Evolutionary conservation across 768 basidiomycete genomes (phyloP).

Genomic region (Lyophyllum shimeji): DNA sequence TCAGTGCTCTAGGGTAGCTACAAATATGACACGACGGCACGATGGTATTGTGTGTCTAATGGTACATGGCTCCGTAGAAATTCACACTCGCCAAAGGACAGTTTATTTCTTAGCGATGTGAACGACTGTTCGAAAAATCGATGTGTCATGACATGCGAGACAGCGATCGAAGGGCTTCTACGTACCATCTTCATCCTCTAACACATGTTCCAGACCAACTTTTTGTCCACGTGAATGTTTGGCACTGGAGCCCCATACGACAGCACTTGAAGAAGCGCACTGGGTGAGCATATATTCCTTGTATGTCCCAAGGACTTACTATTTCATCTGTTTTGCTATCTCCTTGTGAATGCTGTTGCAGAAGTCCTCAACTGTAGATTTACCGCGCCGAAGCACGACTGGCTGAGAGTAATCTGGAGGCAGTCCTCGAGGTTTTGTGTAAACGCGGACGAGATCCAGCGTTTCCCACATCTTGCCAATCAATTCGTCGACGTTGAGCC

Average conservation of each 20-base stretch:
- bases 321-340: conserved; percentile 97
- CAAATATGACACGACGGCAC: conserved; percentile 1
- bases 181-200: conserved; percentile 89
- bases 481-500: conserved; percentile 97
- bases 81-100: not conserved
- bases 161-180: conserved; percentile 13
- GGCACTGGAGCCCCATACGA: conserved; percentile 97
- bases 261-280: conserved; percentile 48
- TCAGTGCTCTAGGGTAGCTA: conserved; percentile 40
- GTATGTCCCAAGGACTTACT: conserved; percentile 47
- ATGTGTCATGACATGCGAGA: conserved; percentile 2
- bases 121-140: conserved; percentile 39
- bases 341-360: conserved; percentile 95
- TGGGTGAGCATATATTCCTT: not conserved
- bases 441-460: conserved; percentile 90
- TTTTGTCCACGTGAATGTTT: conserved; percentile 97
- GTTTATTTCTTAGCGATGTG: conserved; percentile 55
- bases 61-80: not conserved
- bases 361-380: conserved; percentile 81
- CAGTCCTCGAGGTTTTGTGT: conserved; percentile 93
- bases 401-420: conserved; percentile 89
- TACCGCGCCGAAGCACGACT: conserved; percentile 76
- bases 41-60: not conserved
- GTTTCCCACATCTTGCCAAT: conserved; percentile 92
- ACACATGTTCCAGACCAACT: conserved; percentile 81